Evolutionary conservation across 2,329 filamentous ascomycete genomes (phyloP).

Genomic region (Myotisia sp.): DNA sequence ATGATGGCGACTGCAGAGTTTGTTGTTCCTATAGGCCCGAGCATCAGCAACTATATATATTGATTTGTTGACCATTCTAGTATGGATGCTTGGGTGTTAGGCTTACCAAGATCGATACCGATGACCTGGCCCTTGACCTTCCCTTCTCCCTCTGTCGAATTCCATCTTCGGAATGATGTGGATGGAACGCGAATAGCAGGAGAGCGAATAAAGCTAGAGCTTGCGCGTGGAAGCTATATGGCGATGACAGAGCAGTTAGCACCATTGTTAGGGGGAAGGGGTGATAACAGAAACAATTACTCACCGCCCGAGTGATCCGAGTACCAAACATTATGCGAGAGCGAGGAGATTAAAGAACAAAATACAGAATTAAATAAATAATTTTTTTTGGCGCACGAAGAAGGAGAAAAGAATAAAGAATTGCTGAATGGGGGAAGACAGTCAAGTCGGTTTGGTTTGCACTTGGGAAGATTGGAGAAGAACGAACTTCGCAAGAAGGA

Average conservation of each 20-base stretch:
- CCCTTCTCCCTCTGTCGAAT: constrained; percentile 42
- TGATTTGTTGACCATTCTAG: background rate
- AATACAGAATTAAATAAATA: constrained; percentile 21
- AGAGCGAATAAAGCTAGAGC: constrained; percentile 53
- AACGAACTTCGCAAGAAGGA: constrained; percentile 11
- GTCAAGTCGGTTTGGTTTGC: constrained; percentile 7
- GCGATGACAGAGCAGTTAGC: background rate
- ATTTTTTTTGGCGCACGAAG: constrained; percentile 15
- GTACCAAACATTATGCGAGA: constrained; percentile 53
- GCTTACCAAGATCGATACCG: constrained; percentile 87
- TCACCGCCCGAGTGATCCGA: constrained; percentile 60
- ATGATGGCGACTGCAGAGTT: constrained; percentile 96
- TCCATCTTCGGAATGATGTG: constrained; percentile 51
- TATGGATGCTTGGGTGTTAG: background rate
- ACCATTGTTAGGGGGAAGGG: constrained; percentile 4
- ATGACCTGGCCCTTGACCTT: constrained; percentile 95
- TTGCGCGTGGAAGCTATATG: constrained; percentile 62
- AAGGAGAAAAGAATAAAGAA: constrained; percentile 15
- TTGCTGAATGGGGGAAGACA: constrained; percentile 13
- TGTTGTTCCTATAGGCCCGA: constrained; percentile 53
- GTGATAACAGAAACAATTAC: constrained; percentile 17
- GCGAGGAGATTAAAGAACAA: constrained; percentile 18
- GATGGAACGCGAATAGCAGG: constrained; percentile 56
- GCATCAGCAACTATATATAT: background rate
- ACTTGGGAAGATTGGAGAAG: constrained; percentile 20